Evolutionary conservation across 805 yeast genomes (phyloP), one percentile per base, ranked within the genome.

Genomic region (Candida oleophila): DNA sequence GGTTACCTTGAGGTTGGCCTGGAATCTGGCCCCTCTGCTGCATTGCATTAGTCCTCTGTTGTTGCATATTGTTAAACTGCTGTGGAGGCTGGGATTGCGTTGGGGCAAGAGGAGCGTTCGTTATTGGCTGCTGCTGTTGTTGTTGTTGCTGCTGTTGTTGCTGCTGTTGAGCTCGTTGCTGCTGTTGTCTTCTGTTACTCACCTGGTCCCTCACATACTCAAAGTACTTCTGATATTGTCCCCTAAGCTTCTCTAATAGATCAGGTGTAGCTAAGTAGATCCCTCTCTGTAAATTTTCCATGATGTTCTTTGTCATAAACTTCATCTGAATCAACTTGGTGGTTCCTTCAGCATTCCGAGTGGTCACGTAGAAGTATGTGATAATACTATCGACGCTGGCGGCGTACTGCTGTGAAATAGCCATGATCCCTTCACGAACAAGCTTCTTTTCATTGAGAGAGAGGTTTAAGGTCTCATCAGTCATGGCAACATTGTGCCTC

Each of bases 301-400:
- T 67, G 49, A 89, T 86, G 59, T 84, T 86, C 57, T 82, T 84
- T 38, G 88, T 82, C 84, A 89, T 84, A 49, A 82, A 77, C 64
- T 89, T 83, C 74, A 87, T 80, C 60, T 87, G 91, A 49, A 90
- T 75, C 49, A 90, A 77, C 54, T 87, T 79, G 56, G 81, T 82
- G 1, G 96, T 85, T 8, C 88, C 91, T 42, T 83, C 87, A 42
- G 75, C 77, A 61, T 86, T 87, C 55, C 84, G 82, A 1, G 96
- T 86, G 49, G 88, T 72, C 48, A 85, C 77, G 59, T 80, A 89
- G 56, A 87, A 88, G 58, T 87, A 83, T 33, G 95, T 89, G 36
- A 88, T 81, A 38, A 89, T 73, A 49, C 84, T 84, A 59, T 89
- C 95, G 15, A 86, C 85, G 51, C 84, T 77, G 33, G 82, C 75